phyloP scores from a whole-genome alignment of 441 rosid species.

The Erodium moschatum region DNA sequence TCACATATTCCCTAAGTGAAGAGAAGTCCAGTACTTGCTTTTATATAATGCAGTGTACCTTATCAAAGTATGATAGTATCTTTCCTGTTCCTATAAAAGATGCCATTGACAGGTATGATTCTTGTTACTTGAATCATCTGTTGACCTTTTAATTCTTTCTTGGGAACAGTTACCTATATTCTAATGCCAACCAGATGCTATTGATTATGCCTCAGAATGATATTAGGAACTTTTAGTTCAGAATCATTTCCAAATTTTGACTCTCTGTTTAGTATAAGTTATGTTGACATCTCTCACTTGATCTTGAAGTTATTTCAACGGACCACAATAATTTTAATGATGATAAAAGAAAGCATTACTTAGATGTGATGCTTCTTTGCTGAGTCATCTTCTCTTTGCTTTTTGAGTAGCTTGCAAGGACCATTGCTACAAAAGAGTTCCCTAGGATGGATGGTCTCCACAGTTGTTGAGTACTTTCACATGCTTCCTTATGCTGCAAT shows the following conservation, averaged over 20 bases:
- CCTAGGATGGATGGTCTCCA: constrained; percentile 35
- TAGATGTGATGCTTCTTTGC: neutral
- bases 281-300: neutral
- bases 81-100: constrained; percentile 35
- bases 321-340: too few relatives aligned
- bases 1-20: constrained; percentile 50
- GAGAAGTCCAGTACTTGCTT: constrained; percentile 53
- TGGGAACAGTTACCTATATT: neutral
- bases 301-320: neutral
- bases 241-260: constrained; percentile 10
- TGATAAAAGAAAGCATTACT: neutral
- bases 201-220: neutral
- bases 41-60: constrained; percentile 61
- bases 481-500: constrained; percentile 60
- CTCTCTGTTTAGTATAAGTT: neutral
- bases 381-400: constrained; percentile 14
- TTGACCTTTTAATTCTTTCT: constrained; percentile 6
- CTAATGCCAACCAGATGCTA: neutral
- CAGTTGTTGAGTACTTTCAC: constrained; percentile 58
- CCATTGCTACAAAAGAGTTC: constrained; percentile 43
- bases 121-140: neutral
- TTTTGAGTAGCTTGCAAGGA: constrained; percentile 54
- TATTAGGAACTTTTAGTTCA: neutral
- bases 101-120: constrained; percentile 45
- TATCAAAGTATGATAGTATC: constrained; percentile 23